A percentile compares a stretch with the other conserved stretches of the same genome.
These are phyloP conservation scores for Lactarius akahatsu DNA, from an alignment of 768 basidiomycete genomes.

Conservation along the genomic window DNA sequence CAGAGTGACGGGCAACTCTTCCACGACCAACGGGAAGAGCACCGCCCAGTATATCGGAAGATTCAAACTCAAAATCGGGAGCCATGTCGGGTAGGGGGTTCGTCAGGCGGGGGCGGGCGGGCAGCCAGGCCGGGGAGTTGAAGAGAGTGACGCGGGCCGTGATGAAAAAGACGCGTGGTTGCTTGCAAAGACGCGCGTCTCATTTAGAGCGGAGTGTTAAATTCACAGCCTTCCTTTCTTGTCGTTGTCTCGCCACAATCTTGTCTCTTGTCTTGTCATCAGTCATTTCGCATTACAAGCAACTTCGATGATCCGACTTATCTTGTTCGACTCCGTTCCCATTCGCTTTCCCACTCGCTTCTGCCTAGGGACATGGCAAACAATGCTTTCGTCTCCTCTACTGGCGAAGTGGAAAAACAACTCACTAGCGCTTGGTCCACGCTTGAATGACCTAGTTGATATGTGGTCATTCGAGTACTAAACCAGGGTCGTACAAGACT, in stretches of 20 bases:
- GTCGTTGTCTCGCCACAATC: background rate
- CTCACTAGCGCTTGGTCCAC: conserved; percentile 58
- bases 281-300: background rate
- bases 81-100: conserved; percentile 45
- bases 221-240: background rate
- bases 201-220: conserved; percentile 23
- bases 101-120: conserved; percentile 31
- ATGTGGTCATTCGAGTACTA: conserved; percentile 79
- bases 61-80: conserved; percentile 46
- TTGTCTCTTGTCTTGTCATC: background rate
- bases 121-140: conserved; percentile 10
- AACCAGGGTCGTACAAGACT: conserved; percentile 50
- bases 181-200: conserved; percentile 5
- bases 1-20: conserved; percentile 23
- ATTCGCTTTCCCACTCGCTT: conserved; percentile 60
- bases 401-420: conserved; percentile 70
- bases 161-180: conserved; percentile 17
- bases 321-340: conserved; percentile 38
- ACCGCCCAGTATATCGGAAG: conserved; percentile 70
- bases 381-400: conserved; percentile 74
- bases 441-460: conserved; percentile 59
- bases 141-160: conserved; percentile 15
- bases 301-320: conserved; percentile 11
- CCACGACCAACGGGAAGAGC: conserved; percentile 36
- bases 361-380: conserved; percentile 75